Percentiles rank a stretch among this genome's conserved stretches.
phyloP scores from a whole-genome alignment of 2,329 filamentous ascomycete genomes.

The Kalmusia sp. region DNA sequence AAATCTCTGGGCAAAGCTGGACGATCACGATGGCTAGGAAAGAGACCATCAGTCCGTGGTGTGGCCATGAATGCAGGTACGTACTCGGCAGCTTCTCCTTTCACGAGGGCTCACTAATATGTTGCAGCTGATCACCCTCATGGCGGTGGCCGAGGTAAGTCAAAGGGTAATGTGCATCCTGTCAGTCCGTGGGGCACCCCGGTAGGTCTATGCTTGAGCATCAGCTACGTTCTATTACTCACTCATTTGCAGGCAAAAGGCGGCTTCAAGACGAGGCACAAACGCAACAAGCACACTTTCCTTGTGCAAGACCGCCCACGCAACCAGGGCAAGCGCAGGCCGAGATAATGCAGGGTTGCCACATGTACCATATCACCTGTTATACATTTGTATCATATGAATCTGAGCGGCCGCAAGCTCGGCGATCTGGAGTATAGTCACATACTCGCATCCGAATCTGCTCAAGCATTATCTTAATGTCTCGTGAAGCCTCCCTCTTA shows the following conservation, averaged over 20 bases:
- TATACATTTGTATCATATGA: conserved; percentile 28
- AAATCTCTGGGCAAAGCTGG: conserved; percentile 93
- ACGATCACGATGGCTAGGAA: conserved; percentile 90
- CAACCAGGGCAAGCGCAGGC: conserved; percentile 86
- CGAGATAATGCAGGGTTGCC: conserved; percentile 30
- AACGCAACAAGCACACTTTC: conserved; percentile 89
- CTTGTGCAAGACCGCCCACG: conserved; percentile 83
- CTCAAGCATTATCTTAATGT: too few relatives aligned
- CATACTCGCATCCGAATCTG: too few relatives aligned
- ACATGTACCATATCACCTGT: conserved; percentile 25
- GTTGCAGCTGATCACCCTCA: conserved; percentile 86
- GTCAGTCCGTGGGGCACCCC: conserved; percentile 96
- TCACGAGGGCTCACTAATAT: conserved; percentile 18
- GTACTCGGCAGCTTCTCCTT: conserved; percentile 9
- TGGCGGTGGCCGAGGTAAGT: conserved; percentile 98
- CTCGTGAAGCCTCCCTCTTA: too few relatives aligned
- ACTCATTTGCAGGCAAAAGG: conserved; percentile 67
- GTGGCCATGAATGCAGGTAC: conserved; percentile 95
- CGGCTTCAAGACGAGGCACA: conserved; percentile 90
- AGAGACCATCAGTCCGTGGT: conserved; percentile 93
- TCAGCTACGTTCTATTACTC: conserved; percentile 17
- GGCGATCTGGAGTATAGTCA: not conserved
- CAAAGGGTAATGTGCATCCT: conserved; percentile 95
- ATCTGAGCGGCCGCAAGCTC: conserved; percentile 14
- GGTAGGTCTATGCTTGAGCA: conserved; percentile 67